Evolutionary conservation across 2,329 filamentous ascomycete species (phyloP).

Genomic region (Incumbomyces delicatus): DNA sequence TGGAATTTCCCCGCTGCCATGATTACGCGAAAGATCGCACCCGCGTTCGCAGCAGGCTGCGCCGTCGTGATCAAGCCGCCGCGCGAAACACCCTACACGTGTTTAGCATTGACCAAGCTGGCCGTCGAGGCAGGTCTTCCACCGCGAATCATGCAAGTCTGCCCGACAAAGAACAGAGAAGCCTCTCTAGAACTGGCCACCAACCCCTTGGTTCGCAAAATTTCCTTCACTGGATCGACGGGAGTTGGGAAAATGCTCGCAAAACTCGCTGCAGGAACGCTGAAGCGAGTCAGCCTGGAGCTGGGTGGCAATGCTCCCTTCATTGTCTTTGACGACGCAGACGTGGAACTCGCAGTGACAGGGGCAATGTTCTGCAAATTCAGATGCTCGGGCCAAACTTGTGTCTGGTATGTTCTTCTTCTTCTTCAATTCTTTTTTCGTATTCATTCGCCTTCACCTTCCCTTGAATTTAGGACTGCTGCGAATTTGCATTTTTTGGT

Average conservation of each 20-base stretch:
- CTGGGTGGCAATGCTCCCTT: slow-evolving; percentile 34
- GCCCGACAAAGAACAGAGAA: slow-evolving; percentile 28
- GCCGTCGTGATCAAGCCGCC: slow-evolving; percentile 29
- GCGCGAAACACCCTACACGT: slow-evolving; percentile 26
- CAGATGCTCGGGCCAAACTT: slow-evolving; percentile 15
- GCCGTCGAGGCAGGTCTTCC: slow-evolving; percentile 26
- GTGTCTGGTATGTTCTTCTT: slow-evolving; percentile 4
- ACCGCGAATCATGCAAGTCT: slow-evolving; percentile 24
- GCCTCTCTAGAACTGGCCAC: slow-evolving; percentile 2
- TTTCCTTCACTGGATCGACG: slow-evolving; percentile 24
- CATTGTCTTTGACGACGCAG: slow-evolving; percentile 33
- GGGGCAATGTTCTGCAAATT: slow-evolving; percentile 12
- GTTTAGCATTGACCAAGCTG: slow-evolving; percentile 23
- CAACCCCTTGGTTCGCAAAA: slow-evolving; percentile 19
- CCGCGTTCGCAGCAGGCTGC: slow-evolving; percentile 30
- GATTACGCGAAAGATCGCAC: slow-evolving; percentile 38
- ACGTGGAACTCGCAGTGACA: slow-evolving; percentile 23
- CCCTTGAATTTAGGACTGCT: too few species aligned
- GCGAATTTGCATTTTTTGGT: too few species aligned
- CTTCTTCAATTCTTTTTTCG: neutral
- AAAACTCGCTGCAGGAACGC: slow-evolving; percentile 21
- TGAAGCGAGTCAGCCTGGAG: slow-evolving; percentile 36
- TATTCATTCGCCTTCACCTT: too few species aligned
- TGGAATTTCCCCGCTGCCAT: slow-evolving; percentile 81
- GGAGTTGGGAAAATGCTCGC: slow-evolving; percentile 25